Evolutionary conservation across 139 green algal genomes (phyloP).

Genomic region (Monoraphidium neglectum): DNA sequence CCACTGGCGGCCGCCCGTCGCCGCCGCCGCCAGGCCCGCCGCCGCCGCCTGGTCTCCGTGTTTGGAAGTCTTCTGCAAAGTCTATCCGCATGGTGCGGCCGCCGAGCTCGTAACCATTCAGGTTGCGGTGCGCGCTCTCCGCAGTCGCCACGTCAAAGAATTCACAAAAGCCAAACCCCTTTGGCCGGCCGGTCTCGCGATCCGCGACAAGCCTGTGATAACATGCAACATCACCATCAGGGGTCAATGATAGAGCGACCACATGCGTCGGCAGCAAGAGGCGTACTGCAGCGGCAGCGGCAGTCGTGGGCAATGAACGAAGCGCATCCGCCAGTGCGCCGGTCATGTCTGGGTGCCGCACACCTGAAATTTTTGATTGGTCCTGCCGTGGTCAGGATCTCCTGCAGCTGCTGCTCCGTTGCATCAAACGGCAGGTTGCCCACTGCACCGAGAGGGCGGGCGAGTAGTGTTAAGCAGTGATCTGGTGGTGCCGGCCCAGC

Average conservation of each 20-base stretch:
- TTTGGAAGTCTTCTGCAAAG: slow-evolving; percentile 57
- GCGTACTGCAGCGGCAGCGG: background rate
- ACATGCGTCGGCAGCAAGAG: background rate
- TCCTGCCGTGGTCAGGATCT: slow-evolving; percentile 72
- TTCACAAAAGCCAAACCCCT: slow-evolving; percentile 96
- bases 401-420: slow-evolving; percentile 71
- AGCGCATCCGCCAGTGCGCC: background rate
- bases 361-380: slow-evolving; percentile 81
- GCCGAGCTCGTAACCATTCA: slow-evolving; percentile 71
- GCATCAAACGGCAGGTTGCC: slow-evolving; percentile 88
- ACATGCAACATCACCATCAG: too few relatives aligned
- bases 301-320: too few relatives aligned
- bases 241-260: too few relatives aligned
- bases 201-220: slow-evolving; percentile 86
- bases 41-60: background rate
- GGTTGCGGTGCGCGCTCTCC: slow-evolving; percentile 84
- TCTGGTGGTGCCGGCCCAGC: too few relatives aligned
- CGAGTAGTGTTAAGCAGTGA: too few relatives aligned
- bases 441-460: slow-evolving; percentile 36
- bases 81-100: slow-evolving; percentile 70
- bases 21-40: background rate
- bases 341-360: background rate
- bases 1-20: too few relatives aligned
- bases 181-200: slow-evolving; percentile 90
- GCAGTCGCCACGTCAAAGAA: slow-evolving; percentile 90